Evolutionary conservation across 1,284 basidiomycete species (phyloP).

Genomic region (Flammula alnicola): DNA sequence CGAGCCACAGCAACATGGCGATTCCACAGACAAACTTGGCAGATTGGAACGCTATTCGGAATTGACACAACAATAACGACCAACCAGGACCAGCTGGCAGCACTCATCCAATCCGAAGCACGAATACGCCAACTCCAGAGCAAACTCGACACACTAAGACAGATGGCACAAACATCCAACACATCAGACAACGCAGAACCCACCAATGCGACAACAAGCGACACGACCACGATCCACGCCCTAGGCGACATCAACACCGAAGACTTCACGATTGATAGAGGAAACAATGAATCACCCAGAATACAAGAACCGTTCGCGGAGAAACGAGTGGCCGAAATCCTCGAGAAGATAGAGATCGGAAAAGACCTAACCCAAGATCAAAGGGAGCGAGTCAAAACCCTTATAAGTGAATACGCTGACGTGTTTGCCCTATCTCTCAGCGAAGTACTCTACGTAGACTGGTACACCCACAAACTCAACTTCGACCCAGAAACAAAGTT

Average conservation of each 20-base stretch:
- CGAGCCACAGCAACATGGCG: neutral
- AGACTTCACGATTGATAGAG: neutral
- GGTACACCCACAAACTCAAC: too few species aligned
- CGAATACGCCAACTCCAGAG: neutral
- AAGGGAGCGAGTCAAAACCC: too few species aligned
- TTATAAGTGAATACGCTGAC: too few species aligned
- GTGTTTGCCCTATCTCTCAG: too few species aligned
- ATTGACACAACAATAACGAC: neutral
- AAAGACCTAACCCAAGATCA: too few species aligned
- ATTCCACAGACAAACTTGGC: neutral
- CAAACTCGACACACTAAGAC: neutral
- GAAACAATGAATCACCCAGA: neutral
- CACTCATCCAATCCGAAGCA: neutral
- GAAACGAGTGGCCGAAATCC: neutral
- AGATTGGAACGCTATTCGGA: neutral
- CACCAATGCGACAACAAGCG: too few species aligned
- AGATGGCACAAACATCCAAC: neutral
- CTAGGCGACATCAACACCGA: constrained; percentile 3
- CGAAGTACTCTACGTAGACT: too few species aligned
- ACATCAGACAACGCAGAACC: constrained; percentile 3
- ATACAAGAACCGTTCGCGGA: neutral
- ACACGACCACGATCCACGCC: constrained; percentile 22
- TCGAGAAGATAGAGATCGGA: too few species aligned
- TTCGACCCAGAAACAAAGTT: too few species aligned
- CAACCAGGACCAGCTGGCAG: neutral